Base-by-base conservation (phyloP, 2,329 filamentous ascomycete genomes). In the Claviceps spartinae region DNA sequence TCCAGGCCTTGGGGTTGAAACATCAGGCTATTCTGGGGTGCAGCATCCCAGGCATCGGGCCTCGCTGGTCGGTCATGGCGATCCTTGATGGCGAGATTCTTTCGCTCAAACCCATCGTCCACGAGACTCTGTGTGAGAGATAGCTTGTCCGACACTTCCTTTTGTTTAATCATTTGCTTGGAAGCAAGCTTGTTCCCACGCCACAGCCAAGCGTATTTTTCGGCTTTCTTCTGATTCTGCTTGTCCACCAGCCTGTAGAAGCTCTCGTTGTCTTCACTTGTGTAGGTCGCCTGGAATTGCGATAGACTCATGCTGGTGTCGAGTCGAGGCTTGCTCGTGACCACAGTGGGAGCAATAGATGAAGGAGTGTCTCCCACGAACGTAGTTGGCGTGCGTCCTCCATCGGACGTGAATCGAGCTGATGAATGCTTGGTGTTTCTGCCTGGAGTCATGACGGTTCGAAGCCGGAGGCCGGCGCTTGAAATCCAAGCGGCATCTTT, bases 241-340 rank as follows among this genome's bases (percentile, higher is more conserved):
- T 83, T 86, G 69, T 98, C 93, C 30, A 97, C 73, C 1, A 98
- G 75, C 60, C 84, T 85, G 67, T 95, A 95, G 71, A 98, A 97
- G 60, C 87, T 94, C 64, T 96, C 93, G 63, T 97, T 97, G 65
- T 98, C 93, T 67, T 98, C 93, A 62, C 88, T 95, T 1, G 91
- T 98, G 69, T 96, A 97, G 59, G 87, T 91, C 3, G 86, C 78
- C 63, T 98, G 93, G 61, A 96, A 98, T 1, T 83, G 80, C 50
- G 83, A 81, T 1, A 98, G 76, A 54, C 85, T 89, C 73, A 97
- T 81, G 59, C 83, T 84, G 43, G 83, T 81, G 63, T 95, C 83
- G 18, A 88, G 73, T 36, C 75, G 68, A 53, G 71, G 70, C 51
- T 69, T 72, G 49, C 69, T 65, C 18, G 65, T 63, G 16, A 64